A percentile compares a stretch with the other conserved stretches of the same genome.
phyloP scores from a whole-genome alignment of 2,329 filamentous ascomycete species.

The Fusarium sp. region DNA sequence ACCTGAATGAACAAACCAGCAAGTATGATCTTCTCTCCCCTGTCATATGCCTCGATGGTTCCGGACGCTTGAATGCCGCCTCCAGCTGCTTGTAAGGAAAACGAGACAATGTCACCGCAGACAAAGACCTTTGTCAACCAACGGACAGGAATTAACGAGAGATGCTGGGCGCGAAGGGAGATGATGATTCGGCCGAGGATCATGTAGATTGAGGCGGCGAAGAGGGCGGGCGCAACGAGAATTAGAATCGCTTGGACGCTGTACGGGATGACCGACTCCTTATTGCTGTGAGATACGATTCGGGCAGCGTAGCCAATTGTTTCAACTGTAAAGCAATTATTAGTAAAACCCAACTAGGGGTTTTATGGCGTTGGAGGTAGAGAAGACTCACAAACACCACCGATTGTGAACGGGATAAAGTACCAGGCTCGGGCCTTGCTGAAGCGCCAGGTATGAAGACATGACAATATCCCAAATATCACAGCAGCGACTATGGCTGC shows the following conservation, averaged over 20 bases:
- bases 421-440: neutral
- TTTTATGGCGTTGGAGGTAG: too few species aligned
- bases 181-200: neutral
- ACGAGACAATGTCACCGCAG: neutral
- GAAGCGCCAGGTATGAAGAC: neutral
- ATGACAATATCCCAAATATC: neutral
- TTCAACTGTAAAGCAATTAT: neutral
- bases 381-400: neutral
- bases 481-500: neutral
- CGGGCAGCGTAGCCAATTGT: neutral
- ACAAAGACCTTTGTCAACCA: neutral
- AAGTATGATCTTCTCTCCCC: conserved; percentile 60
- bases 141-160: neutral
- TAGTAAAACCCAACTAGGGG: too few species aligned
- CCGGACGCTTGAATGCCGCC: neutral
- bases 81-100: neutral
- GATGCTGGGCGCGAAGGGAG: neutral
- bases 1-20: conserved; percentile 65
- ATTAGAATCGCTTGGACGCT: neutral
- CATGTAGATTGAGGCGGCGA: neutral
- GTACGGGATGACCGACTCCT: neutral
- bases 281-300: neutral
- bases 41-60: neutral
- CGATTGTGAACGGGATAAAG: neutral
- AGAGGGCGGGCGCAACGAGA: neutral